Conservation (phyloP, 805 yeast species). For the Dipodascus albidus region DNA sequence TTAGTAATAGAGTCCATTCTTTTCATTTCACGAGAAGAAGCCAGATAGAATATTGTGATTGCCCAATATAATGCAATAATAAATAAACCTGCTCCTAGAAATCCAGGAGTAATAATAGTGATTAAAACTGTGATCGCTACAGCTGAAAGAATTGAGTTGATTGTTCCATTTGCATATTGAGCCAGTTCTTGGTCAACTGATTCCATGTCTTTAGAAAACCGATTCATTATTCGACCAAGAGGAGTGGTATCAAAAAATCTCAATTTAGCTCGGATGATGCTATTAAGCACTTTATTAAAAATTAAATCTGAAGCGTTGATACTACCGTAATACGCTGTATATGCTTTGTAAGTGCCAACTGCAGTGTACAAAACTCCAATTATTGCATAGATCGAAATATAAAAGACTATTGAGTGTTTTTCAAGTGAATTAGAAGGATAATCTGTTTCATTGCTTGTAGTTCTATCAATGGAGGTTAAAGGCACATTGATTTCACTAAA, state of each 20-base stretch:
- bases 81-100: conserved; percentile 61
- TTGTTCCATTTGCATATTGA: conserved; percentile 63
- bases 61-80: conserved; percentile 50
- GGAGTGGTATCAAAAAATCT: conserved; percentile 95
- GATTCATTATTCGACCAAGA: conserved; percentile 89
- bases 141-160: conserved; percentile 56
- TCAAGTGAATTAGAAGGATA: conserved; percentile 10
- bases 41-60: conserved; percentile 67
- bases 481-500: background rate
- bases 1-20: conserved; percentile 80
- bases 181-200: conserved; percentile 88
- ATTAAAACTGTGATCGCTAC: conserved; percentile 62
- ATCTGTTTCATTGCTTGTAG: too few species aligned
- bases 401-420: conserved; percentile 45
- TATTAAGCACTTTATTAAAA: conserved; percentile 51
- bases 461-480: background rate
- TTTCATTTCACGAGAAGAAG: conserved; percentile 83
- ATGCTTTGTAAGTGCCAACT: conserved; percentile 47
- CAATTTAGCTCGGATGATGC: conserved; percentile 63
- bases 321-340: conserved; percentile 55
- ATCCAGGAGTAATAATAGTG: conserved; percentile 72
- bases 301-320: conserved; percentile 66
- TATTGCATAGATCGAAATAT: conserved; percentile 52
- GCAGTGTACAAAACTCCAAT: conserved; percentile 56
- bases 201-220: conserved; percentile 93